Percentiles rank a stretch among this genome's conserved stretches.
These are phyloP conservation scores for Actinomucor elegans DNA, from an alignment of 371 early-diverging fungal genomes.

Conservation along the genomic window DNA sequence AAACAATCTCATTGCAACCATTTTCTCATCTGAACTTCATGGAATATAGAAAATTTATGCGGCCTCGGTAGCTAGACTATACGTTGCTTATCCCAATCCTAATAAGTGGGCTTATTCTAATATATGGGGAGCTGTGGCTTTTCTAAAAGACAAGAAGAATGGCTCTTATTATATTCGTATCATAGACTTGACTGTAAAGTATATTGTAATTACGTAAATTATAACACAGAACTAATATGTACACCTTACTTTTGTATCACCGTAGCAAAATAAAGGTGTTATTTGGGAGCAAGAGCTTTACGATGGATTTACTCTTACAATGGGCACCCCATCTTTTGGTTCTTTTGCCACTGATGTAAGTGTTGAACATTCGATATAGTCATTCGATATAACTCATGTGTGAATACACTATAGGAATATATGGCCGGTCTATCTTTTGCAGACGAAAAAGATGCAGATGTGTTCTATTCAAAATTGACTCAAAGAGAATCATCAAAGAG, in stretches of 20 bases:
- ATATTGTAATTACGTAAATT: not conserved
- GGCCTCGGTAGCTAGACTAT: conserved; percentile 82
- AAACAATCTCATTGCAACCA: not conserved
- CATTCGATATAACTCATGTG: not conserved
- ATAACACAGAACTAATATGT: too few species aligned
- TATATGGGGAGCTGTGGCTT: conserved; percentile 79
- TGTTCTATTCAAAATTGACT: conserved; percentile 71
- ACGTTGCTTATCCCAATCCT: conserved; percentile 76
- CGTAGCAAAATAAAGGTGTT: conserved; percentile 57
- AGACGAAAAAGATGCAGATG: conserved; percentile 77
- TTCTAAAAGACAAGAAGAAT: conserved; percentile 65
- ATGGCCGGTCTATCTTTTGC: conserved; percentile 86
- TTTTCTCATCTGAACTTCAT: not conserved
- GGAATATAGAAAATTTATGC: conserved; percentile 84
- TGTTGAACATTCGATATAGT: too few species aligned
- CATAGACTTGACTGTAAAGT: conserved; percentile 73
- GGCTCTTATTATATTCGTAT: conserved; percentile 71
- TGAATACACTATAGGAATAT: conserved; percentile 70
- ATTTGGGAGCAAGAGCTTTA: conserved; percentile 87
- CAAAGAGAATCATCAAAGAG: conserved; percentile 46
- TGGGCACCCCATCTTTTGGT: conserved; percentile 83
- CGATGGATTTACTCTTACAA: conserved; percentile 71
- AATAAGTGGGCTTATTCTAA: conserved; percentile 75
- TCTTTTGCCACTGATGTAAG: conserved; percentile 83
- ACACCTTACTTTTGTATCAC: not conserved